A percentile compares a stretch with the other conserved stretches of the same genome.
Conservation (phyloP, 352 stramenopile genomes). For the Phytophthora boehmeriae region DNA sequence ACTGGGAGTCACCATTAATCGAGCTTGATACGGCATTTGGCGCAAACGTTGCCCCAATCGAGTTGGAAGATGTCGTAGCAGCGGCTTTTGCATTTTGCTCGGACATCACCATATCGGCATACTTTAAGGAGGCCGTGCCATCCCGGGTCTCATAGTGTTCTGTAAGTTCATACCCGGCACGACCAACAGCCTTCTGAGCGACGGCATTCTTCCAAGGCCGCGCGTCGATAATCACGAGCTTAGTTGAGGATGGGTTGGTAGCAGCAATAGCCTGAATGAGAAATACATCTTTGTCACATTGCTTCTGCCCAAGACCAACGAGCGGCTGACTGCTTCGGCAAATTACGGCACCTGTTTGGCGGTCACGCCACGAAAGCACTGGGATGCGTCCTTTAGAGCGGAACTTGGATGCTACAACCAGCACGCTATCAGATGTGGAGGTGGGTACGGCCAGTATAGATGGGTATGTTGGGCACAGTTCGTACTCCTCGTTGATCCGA, state of each 20-base stretch:
- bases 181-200: constrained; percentile 89
- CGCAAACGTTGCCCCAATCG: constrained; percentile 1
- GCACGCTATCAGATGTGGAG: constrained; percentile 64
- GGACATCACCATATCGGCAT: constrained; percentile 63
- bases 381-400: constrained; percentile 86
- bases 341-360: constrained; percentile 73
- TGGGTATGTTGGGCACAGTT: constrained; percentile 80
- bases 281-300: constrained; percentile 86
- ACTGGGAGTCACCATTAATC: constrained; percentile 24
- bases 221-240: constrained; percentile 91
- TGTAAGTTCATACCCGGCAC: constrained; percentile 89
- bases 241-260: constrained; percentile 75
- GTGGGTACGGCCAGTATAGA: constrained; percentile 72
- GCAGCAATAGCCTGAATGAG: constrained; percentile 83
- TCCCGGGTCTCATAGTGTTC: constrained; percentile 82
- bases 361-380: constrained; percentile 82
- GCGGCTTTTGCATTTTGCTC: constrained; percentile 32
- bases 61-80: constrained; percentile 21
- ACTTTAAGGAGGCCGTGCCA: constrained; percentile 61
- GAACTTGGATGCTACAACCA: constrained; percentile 78
- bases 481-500: constrained; percentile 68
- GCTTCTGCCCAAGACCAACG: constrained; percentile 78
- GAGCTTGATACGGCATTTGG: constrained; percentile 4
- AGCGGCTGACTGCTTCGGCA: constrained; percentile 86
- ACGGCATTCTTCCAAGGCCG: constrained; percentile 90